Percentiles rank a stretch among this genome's conserved stretches.
Conservation (phyloP, 2,329 filamentous ascomycete genomes). For the Alternaria sp. region DNA sequence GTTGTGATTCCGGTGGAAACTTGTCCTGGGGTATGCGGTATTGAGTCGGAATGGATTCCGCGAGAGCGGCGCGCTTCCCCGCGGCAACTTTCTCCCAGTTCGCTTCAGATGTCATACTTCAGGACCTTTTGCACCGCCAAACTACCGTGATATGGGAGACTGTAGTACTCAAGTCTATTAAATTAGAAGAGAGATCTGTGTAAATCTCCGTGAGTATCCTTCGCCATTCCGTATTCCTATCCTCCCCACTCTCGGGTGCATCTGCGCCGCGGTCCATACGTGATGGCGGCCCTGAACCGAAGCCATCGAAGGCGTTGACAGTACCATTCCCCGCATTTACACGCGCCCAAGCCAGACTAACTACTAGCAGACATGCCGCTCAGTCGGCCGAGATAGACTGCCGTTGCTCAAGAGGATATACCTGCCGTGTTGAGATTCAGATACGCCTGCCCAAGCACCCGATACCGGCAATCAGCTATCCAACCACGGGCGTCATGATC, state of each 20-base stretch:
- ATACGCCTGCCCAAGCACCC: conserved; percentile 1
- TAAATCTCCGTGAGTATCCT: neutral
- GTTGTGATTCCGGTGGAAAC: conserved; percentile 60
- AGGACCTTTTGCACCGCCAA: neutral
- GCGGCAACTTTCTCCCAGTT: conserved; percentile 54
- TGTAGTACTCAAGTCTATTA: neutral
- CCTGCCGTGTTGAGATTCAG: conserved; percentile 13
- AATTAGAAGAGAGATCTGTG: neutral
- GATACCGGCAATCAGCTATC: conserved; percentile 21
- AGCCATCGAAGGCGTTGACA: conserved; percentile 1
- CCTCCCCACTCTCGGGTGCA: conserved; percentile 30
- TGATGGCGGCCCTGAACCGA: neutral
- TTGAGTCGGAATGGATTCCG: conserved; percentile 62
- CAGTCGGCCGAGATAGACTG: conserved; percentile 4
- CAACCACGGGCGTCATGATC: neutral
- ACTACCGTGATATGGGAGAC: neutral
- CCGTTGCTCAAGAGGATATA: neutral
- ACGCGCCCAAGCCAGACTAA: neutral
- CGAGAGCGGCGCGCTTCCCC: conserved; percentile 52
- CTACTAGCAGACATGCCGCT: conserved; percentile 7
- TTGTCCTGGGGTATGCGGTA: conserved; percentile 63
- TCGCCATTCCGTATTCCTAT: conserved; percentile 11
- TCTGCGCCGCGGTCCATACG: conserved; percentile 18
- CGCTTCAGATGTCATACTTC: conserved; percentile 7
- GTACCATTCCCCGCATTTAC: conserved; percentile 10